Evolutionary conservation across 176 grass and related monocot species (phyloP).

Genomic region (Triticum urartu): DNA sequence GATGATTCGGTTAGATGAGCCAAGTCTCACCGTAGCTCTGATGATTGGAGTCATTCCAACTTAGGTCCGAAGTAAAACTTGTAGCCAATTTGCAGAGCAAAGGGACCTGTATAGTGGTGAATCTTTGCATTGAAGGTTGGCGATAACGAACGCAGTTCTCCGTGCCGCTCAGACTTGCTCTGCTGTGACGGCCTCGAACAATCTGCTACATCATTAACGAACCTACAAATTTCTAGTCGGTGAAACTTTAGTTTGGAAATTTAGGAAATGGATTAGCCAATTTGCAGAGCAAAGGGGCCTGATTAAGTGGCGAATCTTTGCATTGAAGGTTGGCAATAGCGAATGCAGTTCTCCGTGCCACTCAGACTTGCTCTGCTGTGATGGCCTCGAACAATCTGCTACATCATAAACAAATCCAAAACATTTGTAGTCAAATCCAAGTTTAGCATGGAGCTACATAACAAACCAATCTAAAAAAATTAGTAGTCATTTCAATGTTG

Average conservation of each 20-base stretch:
- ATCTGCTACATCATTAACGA: neutral
- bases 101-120: neutral
- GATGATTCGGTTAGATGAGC: constrained; percentile 65
- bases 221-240: no score
- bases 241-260: no score
- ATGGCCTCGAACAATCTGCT: neutral
- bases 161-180: neutral
- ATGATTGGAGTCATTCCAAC: no score
- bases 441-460: no score
- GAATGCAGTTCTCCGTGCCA: neutral
- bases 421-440: no score
- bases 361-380: constrained; percentile 1
- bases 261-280: neutral
- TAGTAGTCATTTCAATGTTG: no score
- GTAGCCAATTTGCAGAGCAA: constrained; percentile 14
- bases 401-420: neutral
- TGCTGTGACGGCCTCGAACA: constrained; percentile 4
- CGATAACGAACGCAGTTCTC: neutral
- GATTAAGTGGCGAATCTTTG: constrained; percentile 3
- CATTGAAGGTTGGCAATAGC: constrained; percentile 6
- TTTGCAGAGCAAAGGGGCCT: constrained; percentile 23
- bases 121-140: constrained; percentile 25
- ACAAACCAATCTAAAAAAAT: no score
- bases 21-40: neutral
- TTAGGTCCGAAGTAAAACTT: no score